These are phyloP conservation scores for Solanum pennellii DNA, from an alignment of 257 asterid species.

Conservation along the genomic window DNA sequence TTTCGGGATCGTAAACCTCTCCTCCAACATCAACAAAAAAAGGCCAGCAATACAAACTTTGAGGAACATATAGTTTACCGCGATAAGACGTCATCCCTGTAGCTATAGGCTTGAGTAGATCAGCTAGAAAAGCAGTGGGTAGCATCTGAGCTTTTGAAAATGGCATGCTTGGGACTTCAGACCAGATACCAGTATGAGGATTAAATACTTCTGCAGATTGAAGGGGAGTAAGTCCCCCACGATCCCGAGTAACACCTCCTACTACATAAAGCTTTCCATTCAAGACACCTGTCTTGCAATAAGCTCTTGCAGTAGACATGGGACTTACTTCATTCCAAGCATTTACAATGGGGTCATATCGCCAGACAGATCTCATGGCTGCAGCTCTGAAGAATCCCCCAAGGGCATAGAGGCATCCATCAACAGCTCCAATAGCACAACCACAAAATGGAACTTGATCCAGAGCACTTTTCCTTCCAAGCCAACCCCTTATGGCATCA, in stretches of 20 bases:
- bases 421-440: constrained; percentile 68
- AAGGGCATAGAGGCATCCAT: constrained; percentile 63
- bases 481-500: constrained; percentile 57
- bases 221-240: constrained; percentile 67
- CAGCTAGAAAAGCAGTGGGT: constrained; percentile 86
- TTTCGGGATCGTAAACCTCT: constrained; percentile 83
- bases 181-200: constrained; percentile 61
- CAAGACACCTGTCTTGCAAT: constrained; percentile 66
- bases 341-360: constrained; percentile 57
- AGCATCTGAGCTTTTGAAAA: constrained; percentile 75
- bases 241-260: constrained; percentile 82
- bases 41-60: constrained; percentile 88
- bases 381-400: constrained; percentile 75
- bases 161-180: constrained; percentile 85
- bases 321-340: constrained; percentile 65
- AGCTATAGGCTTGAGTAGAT: constrained; percentile 84
- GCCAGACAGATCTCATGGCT: constrained; percentile 51
- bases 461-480: constrained; percentile 45
- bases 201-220: constrained; percentile 87
- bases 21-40: constrained; percentile 96
- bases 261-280: constrained; percentile 73
- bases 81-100: constrained; percentile 80
- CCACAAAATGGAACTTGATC: constrained; percentile 78
- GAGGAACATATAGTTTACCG: constrained; percentile 84
- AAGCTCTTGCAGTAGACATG: constrained; percentile 73